Base-by-base conservation (phyloP, 345 rosid species). In the Clausena lansium region DNA sequence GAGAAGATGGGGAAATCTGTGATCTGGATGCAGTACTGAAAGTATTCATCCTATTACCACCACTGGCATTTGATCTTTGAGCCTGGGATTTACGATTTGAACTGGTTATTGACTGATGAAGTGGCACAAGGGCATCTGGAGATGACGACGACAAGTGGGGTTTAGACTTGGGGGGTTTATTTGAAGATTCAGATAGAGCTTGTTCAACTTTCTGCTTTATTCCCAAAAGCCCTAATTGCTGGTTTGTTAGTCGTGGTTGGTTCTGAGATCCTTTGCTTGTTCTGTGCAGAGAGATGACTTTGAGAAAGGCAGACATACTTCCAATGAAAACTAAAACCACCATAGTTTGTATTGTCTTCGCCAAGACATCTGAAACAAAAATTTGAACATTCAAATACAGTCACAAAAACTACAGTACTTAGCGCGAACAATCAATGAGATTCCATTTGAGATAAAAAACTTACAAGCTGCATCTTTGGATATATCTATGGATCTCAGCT, bases 101-200 rank as follows among this genome's bases (percentile, higher is more conserved):
- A 82, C 86, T 75, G 57, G 84, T 69, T 52, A 87, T 83, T 73
- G 79, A 76, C 62, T 89, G 97, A 81, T 93, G 99, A 79, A 93
- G 88, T 38, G 99, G 99, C 73, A 93, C 87, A 83, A 95, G 98
- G 65, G 85, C 85, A 80, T 91, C 95, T 35, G 95, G 79, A 70
- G 87, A 85, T 69, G 75, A 52, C 27, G 79, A 32, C 67, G 75
- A 45, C 33, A 67, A 62, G 15, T 52, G 58, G 77, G 90, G 81
- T 80, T 88, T 91, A 32, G 84, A 83, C 79, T 87, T 86, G 7
- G 99, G 94, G 78, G 93, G 90, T 79, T 84, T 92, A 88, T 82
- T 87, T 33, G 88, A 74, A 70, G 85, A 79, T 20, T 90, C 97
- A 11, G 84, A 75, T 74, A 57, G 77, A 75, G 75, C 71, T 72